phyloP scores from a whole-genome alignment of 2,329 filamentous ascomycete genomes.

The Talaromyces pinophilus region DNA sequence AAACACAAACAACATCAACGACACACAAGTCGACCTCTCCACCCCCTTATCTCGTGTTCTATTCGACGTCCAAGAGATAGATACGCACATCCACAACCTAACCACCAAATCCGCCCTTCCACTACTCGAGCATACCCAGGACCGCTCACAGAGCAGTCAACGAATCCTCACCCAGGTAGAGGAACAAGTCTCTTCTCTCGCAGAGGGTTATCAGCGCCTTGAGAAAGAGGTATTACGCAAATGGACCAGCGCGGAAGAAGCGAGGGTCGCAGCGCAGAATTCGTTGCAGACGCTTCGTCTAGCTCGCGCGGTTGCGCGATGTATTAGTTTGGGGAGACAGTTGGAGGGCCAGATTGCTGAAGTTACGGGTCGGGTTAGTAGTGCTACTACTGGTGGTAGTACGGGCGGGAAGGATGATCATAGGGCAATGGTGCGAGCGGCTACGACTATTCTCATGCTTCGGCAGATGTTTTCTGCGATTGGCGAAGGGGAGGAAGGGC shows the following conservation, averaged over 20 bases:
- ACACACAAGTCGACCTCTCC: constrained; percentile 86
- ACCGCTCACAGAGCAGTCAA: constrained; percentile 71
- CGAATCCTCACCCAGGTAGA: constrained; percentile 76
- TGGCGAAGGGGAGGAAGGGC: constrained; percentile 71
- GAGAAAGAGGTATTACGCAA: constrained; percentile 84
- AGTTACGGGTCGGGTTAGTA: constrained; percentile 50
- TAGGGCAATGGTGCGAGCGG: constrained; percentile 75
- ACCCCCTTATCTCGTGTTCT: constrained; percentile 90
- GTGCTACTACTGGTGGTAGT: background rate
- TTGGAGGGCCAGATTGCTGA: constrained; percentile 84
- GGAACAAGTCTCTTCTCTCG: constrained; percentile 74
- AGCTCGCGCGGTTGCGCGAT: constrained; percentile 73
- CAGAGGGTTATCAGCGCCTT: constrained; percentile 80
- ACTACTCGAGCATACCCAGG: constrained; percentile 73
- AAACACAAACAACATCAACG: constrained; percentile 86
- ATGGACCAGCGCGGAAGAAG: constrained; percentile 81
- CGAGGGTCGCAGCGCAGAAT: constrained; percentile 72
- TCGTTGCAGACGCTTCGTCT: constrained; percentile 79
- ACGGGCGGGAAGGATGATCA: constrained; percentile 64
- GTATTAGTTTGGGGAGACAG: constrained; percentile 78
- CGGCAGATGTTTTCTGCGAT: constrained; percentile 69
- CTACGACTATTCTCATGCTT: constrained; percentile 74
- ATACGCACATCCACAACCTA: constrained; percentile 88
- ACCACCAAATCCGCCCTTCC: constrained; percentile 82
- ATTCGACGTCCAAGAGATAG: constrained; percentile 95